phyloP scores from a whole-genome alignment of 75 land plant genomes.

The Sequoiadendron giganteum region DNA sequence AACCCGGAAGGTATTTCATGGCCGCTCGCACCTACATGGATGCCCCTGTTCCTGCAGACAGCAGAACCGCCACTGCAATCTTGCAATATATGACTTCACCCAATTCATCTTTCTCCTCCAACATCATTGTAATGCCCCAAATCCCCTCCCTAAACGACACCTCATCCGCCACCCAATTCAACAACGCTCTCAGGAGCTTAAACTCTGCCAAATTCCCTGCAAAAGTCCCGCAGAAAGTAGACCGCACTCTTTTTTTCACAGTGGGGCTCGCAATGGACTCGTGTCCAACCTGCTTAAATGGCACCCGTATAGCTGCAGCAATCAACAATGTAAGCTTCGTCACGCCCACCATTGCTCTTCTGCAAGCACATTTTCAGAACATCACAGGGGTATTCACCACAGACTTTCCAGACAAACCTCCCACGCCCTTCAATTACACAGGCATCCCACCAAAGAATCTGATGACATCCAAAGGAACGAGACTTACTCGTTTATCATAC shows the following conservation, averaged over 20 bases:
- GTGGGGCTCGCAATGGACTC: constrained; percentile 34
- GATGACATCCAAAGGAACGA: constrained; percentile 22
- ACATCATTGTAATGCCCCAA: constrained; percentile 12
- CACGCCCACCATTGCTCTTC: constrained; percentile 37
- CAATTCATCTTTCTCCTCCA: constrained; percentile 10
- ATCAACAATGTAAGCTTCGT: constrained; percentile 54
- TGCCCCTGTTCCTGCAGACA: constrained; percentile 30
- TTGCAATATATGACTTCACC: constrained; percentile 26
- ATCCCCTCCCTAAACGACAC: constrained; percentile 43
- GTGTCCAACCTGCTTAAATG: constrained; percentile 27
- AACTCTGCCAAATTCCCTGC: constrained; percentile 32
- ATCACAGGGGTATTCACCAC: constrained; percentile 38
- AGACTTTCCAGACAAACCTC: constrained; percentile 48
- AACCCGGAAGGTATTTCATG: constrained; percentile 42
- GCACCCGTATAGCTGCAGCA: constrained; percentile 23
- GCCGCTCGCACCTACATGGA: constrained; percentile 44
- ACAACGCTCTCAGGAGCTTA: constrained; percentile 28
- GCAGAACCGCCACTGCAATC: constrained; percentile 36
- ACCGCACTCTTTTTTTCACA: constrained; percentile 40
- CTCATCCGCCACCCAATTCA: constrained; percentile 20
- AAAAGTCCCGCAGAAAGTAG: constrained; percentile 33
- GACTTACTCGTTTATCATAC: constrained; percentile 29
- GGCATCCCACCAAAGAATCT: constrained; percentile 33
- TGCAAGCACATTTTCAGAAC: constrained; percentile 41
- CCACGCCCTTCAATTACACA: constrained; percentile 40